Conservation (phyloP, 139 green algal species). For the Prasinococcaceae sp. region DNA sequence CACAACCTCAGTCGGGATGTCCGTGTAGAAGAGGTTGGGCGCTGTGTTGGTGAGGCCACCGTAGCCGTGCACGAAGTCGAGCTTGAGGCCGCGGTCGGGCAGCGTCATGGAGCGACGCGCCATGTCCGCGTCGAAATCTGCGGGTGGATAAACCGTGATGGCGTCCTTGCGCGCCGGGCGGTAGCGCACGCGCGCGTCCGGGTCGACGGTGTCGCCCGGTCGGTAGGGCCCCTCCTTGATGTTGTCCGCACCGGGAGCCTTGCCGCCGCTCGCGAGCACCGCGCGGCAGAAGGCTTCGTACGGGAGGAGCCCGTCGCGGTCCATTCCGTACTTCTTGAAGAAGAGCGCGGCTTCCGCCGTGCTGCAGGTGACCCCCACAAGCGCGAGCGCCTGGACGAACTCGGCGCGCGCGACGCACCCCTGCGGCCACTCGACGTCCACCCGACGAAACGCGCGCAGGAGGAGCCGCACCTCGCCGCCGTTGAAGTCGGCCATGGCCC, state of each 20-base stretch:
- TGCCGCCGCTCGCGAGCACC: conserved; percentile 34
- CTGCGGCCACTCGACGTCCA: no score
- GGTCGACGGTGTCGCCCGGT: conserved; percentile 27
- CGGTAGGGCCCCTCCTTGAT: conserved; percentile 38
- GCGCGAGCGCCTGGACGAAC: no score
- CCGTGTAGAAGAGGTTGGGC: conserved; percentile 11
- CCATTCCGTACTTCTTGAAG: no score
- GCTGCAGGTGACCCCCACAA: no score
- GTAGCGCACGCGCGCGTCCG: conserved; percentile 53
- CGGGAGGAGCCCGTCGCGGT: no score
- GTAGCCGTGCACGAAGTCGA: conserved; percentile 60
- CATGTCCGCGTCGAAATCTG: conserved; percentile 44
- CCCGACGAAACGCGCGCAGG: no score
- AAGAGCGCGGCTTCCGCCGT: no score
- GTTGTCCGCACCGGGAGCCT: conserved; percentile 1
- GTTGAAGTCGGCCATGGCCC: no score
- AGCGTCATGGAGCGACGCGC: conserved; percentile 43
- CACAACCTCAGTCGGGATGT: conserved; percentile 6
- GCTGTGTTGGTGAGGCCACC: no score
- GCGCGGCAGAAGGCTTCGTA: conserved; percentile 28
- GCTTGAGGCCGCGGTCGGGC: conserved; percentile 35
- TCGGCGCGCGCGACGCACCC: no score
- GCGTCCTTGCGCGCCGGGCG: conserved; percentile 42
- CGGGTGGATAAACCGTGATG: conserved; percentile 46
- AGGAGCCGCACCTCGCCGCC: no score